phyloP scores from a whole-genome alignment of 768 basidiomycete genomes.

The Pulveroboletus frians region DNA sequence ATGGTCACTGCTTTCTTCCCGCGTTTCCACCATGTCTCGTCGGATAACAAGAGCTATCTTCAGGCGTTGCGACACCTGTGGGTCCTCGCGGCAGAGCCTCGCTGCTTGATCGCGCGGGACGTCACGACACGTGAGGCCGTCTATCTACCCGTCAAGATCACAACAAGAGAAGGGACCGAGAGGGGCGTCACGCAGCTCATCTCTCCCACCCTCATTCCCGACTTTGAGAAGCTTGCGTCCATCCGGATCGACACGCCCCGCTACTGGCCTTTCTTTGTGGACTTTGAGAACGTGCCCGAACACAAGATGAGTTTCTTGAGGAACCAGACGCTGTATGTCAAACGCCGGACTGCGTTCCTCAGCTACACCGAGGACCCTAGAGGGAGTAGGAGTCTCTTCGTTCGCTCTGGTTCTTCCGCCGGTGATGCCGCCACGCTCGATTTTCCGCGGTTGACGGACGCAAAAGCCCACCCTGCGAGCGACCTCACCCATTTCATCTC shows the following conservation, averaged over 20 bases:
- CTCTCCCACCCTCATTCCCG: constrained; percentile 89
- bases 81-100: constrained; percentile 92
- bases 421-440: constrained; percentile 84
- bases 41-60: constrained; percentile 85
- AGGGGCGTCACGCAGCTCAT: constrained; percentile 73
- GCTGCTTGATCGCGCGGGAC: constrained; percentile 88
- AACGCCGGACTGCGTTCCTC: constrained; percentile 86
- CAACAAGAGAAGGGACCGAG: constrained; percentile 60
- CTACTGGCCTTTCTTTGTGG: constrained; percentile 91
- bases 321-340: constrained; percentile 85
- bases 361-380: constrained; percentile 93
- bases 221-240: constrained; percentile 73
- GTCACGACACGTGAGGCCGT: constrained; percentile 89
- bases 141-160: constrained; percentile 88
- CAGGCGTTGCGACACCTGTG: constrained; percentile 94
- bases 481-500: constrained; percentile 83
- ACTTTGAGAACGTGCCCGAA: constrained; percentile 59
- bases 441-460: constrained; percentile 69
- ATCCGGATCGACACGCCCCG: constrained; percentile 90
- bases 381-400: constrained; percentile 87
- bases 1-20: constrained; percentile 93
- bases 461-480: constrained; percentile 59
- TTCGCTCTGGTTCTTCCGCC: constrained; percentile 78
- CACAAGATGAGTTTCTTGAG: constrained; percentile 67
- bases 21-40: constrained; percentile 69